Evolutionary conservation across 352 stramenopile species (phyloP), one percentile per base, ranked within the genome.

Genomic region (Peronospora farinosa): DNA sequence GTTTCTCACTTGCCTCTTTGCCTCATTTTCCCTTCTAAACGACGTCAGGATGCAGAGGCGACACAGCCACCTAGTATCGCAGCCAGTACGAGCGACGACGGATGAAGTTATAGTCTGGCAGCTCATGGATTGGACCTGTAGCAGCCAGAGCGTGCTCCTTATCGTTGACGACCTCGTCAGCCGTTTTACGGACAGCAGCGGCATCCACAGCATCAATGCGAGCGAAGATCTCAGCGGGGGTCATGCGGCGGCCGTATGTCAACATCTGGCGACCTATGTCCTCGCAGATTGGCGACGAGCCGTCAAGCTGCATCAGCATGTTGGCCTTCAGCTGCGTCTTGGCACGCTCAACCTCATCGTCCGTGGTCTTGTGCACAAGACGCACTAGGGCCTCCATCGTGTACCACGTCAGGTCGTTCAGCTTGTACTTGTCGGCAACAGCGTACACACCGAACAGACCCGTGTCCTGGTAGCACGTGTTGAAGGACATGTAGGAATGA

Each of bases 391-490:
- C 86, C 65, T 95, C 90, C 74, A 98, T 97, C 7, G 95, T 92
- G 79, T 95, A 95, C 84, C 84, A 95, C 49, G 80, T 92, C 69
- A 95, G 61, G 74, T 98, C 92, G 67, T 97, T 95, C 38, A 98
- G 72, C 78, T 97, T 98, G 75, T 95, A 91, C 70, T 88, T 84
- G 69, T 95, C 83, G 19, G 69, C 93, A 51, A 98, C 91, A 45
- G 93, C 86, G 79, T 99, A 99, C 32, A 99, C 79, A 54, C 97
- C 97, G 66, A 99, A 99, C 28, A 99, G 84, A 54, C 96, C 97
- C 32, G 96, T 99, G 73, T 99, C 97, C 78, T 99, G 98, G 86
- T 99, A 99, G 79, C 93, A 98, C 53, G 96, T 99, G 84, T 99
- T 99, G 82, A 99, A 99, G 23, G 95, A 97, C 68, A 95, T 97